phyloP scores from a whole-genome alignment of 78 protist species.

The Chrysochromulina parva region DNA sequence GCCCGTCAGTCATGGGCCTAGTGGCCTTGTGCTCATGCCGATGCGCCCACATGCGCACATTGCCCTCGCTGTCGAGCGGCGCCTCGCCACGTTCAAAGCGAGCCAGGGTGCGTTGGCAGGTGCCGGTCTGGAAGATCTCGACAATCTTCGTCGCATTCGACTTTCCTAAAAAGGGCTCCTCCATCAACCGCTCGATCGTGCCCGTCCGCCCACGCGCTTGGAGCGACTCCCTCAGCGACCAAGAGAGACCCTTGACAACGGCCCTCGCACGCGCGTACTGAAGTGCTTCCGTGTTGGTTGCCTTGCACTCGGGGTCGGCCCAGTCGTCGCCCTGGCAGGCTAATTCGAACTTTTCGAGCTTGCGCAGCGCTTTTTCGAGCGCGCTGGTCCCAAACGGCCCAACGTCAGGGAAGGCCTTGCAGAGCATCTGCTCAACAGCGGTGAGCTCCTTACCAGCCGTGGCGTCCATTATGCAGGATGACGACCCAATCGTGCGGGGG shows the following conservation, averaged over 20 bases:
- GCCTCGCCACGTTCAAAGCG: not conserved
- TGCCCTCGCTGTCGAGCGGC: not conserved
- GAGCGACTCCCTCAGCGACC: not conserved
- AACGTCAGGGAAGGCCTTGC: too few species aligned
- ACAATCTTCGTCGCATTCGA: not conserved
- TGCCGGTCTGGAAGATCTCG: not conserved
- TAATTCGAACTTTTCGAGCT: not conserved
- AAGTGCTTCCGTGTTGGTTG: not conserved
- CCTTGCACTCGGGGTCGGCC: not conserved
- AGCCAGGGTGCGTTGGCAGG: not conserved
- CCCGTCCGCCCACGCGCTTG: too few species aligned
- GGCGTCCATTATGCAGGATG: too few species aligned
- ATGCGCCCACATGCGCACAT: too few species aligned
- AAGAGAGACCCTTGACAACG: not conserved
- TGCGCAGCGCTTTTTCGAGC: not conserved
- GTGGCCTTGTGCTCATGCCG: too few species aligned
- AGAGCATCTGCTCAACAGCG: too few species aligned
- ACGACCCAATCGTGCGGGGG: too few species aligned
- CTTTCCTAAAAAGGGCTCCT: not conserved
- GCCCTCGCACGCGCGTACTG: not conserved
- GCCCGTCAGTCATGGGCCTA: too few species aligned
- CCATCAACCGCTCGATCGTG: not conserved
- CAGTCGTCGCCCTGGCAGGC: not conserved
- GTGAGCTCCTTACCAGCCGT: too few species aligned
- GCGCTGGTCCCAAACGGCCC: too few species aligned